Evolutionary conservation across 371 early-diverging fungal genomes (phyloP).

Genomic region (Apophysomyces ossiformis): DNA sequence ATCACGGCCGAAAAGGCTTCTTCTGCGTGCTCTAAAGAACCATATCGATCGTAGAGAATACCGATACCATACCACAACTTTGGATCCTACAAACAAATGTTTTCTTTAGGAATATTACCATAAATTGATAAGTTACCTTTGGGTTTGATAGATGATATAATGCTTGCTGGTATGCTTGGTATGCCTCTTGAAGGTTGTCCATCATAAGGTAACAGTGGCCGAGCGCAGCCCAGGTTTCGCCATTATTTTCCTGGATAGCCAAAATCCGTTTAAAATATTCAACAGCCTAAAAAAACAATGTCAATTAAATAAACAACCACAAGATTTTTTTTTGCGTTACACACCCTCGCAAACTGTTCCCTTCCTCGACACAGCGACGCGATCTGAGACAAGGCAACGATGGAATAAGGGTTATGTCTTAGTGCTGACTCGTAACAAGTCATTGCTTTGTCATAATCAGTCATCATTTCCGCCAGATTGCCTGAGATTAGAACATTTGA

Average conservation of each 20-base stretch:
- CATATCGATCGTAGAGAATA: slow-evolving; percentile 93
- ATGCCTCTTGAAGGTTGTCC: slow-evolving; percentile 92
- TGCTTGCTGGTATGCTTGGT: slow-evolving; percentile 93
- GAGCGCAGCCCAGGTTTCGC: slow-evolving; percentile 92
- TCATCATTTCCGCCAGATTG: slow-evolving; percentile 72
- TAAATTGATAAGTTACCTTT: slow-evolving; percentile 39
- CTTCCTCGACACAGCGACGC: slow-evolving; percentile 71
- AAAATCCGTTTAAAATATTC: slow-evolving; percentile 88
- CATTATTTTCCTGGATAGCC: slow-evolving; percentile 79
- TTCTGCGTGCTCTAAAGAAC: slow-evolving; percentile 92
- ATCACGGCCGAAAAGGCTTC: slow-evolving; percentile 91
- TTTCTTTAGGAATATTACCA: background rate
- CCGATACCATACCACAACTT: slow-evolving; percentile 98
- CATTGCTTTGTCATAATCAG: slow-evolving; percentile 76
- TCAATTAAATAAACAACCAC: slow-evolving; percentile 15
- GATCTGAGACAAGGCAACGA: slow-evolving; percentile 73
- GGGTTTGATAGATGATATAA: slow-evolving; percentile 86
- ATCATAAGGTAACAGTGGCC: slow-evolving; percentile 94
- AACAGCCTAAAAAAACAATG: slow-evolving; percentile 64
- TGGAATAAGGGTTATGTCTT: slow-evolving; percentile 87
- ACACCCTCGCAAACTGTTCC: slow-evolving; percentile 65
- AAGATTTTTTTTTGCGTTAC: background rate
- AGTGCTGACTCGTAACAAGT: slow-evolving; percentile 83
- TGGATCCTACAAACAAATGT: slow-evolving; percentile 67
- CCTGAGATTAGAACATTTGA: slow-evolving; percentile 36